Evolutionary conservation across 305 asterid species (phyloP).

Genomic region (Rubia tinctorum): DNA sequence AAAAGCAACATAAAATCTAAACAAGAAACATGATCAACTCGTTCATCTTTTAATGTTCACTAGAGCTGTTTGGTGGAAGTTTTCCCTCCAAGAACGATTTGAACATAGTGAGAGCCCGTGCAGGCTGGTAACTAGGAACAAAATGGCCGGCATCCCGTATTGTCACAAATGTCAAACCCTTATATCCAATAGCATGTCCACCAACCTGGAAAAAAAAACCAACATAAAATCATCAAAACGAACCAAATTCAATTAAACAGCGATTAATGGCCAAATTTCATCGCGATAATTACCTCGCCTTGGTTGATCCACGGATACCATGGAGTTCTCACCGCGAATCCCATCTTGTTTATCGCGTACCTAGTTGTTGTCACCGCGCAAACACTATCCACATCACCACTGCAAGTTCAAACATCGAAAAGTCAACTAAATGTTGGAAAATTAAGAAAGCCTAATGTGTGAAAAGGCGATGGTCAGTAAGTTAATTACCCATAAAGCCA

Average conservation of each 20-base stretch:
- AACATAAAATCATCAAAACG: not conserved
- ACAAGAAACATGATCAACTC: not conserved
- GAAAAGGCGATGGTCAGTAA: not conserved
- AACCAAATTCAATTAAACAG: too few relatives aligned
- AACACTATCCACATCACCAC: conserved; percentile 46
- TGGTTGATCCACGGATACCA: conserved; percentile 62
- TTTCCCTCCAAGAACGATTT: conserved; percentile 44
- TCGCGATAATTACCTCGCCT: conserved; percentile 32
- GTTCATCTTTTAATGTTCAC: not conserved
- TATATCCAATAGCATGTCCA: conserved; percentile 23
- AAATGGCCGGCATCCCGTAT: conserved; percentile 58
- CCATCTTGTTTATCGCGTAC: conserved; percentile 46
- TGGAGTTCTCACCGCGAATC: conserved; percentile 32
- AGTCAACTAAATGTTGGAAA: not conserved
- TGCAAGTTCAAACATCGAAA: conserved; percentile 11
- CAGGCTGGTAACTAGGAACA: conserved; percentile 71
- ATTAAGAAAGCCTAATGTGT: not conserved
- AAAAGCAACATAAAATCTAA: not conserved
- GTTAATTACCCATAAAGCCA: conserved; percentile 45
- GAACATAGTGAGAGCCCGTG: conserved; percentile 42
- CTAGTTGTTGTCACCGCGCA: conserved; percentile 48
- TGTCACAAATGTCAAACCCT: conserved; percentile 55
- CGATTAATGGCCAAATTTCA: not conserved
- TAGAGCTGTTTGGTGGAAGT: conserved; percentile 30
- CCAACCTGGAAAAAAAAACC: conserved; percentile 40